Conservation (phyloP, 257 asterid genomes). For the Perilla frutescens region DNA sequence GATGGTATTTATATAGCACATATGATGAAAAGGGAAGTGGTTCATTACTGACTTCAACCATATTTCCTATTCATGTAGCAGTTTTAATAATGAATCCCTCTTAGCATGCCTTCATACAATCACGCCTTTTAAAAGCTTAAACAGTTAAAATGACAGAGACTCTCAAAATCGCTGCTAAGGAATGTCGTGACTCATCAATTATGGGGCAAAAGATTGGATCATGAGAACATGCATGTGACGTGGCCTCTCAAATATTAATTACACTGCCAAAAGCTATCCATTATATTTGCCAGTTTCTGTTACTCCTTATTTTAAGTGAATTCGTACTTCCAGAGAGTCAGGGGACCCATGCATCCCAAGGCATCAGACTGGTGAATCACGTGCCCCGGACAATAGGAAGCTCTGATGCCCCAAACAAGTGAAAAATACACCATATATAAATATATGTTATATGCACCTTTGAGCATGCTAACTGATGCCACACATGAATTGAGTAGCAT, state of each 20-base stretch:
- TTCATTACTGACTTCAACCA: not conserved
- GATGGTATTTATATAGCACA: not conserved
- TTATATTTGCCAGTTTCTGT: not conserved
- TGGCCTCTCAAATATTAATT: not conserved
- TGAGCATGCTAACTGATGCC: not conserved
- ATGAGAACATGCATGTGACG: not conserved
- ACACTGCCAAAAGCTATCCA: not conserved
- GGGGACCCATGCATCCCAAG: not conserved
- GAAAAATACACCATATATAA: not conserved
- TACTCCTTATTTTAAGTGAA: not conserved
- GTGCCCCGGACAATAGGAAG: not conserved
- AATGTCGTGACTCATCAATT: not conserved
- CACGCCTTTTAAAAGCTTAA: not conserved
- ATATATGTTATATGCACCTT: not conserved
- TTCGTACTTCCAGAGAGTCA: not conserved
- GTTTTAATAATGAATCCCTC: not conserved
- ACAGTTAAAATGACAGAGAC: not conserved
- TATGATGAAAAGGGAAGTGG: not conserved
- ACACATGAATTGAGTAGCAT: not conserved
- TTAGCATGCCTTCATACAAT: not conserved
- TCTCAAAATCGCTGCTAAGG: not conserved
- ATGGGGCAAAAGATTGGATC: not conserved
- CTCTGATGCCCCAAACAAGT: not conserved
- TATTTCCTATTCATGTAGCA: not conserved
- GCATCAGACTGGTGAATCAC: not conserved